A percentile compares a stretch with the other conserved stretches of the same genome.
Conservation (phyloP, 495 filamentous ascomycete species). For the Cairneyella variabilis region DNA sequence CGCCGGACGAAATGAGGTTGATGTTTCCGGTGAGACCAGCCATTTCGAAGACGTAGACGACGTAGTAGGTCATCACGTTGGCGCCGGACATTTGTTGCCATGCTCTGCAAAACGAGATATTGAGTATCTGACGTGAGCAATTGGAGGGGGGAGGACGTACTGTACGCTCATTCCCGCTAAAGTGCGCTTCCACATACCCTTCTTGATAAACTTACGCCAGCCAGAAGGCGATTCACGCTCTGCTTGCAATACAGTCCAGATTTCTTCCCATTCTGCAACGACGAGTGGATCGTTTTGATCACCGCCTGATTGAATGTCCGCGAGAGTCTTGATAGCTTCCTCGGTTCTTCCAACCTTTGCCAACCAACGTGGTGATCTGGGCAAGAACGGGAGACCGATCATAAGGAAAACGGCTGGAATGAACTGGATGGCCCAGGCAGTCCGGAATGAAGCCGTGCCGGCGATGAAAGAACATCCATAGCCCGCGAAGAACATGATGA, state of each 20-base stretch:
- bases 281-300: slow-evolving; percentile 63
- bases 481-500: too few relatives aligned
- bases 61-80: slow-evolving; percentile 17
- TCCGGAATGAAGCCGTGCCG: too few relatives aligned
- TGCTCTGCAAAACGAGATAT: slow-evolving; percentile 27
- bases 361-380: slow-evolving; percentile 69
- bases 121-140: neutral
- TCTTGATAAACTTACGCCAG: slow-evolving; percentile 56
- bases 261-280: slow-evolving; percentile 70
- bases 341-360: slow-evolving; percentile 64
- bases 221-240: slow-evolving; percentile 47
- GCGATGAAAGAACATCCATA: too few relatives aligned
- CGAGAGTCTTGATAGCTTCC: slow-evolving; percentile 64
- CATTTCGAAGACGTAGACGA: slow-evolving; percentile 59
- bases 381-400: slow-evolving; percentile 63
- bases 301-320: slow-evolving; percentile 64
- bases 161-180: slow-evolving; percentile 67
- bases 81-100: too few relatives aligned
- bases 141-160: slow-evolving; percentile 44
- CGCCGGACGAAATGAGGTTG: slow-evolving; percentile 61
- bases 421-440: too few relatives aligned
- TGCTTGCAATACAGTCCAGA: slow-evolving; percentile 54
- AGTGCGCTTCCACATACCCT: slow-evolving; percentile 70
- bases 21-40: slow-evolving; percentile 58
- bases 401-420: slow-evolving; percentile 63